Percentiles rank a stretch among this genome's conserved stretches.
Evolutionary conservation across 2,329 filamentous ascomycete genomes (phyloP).

Genomic region (Stemphylium lycopersici): DNA sequence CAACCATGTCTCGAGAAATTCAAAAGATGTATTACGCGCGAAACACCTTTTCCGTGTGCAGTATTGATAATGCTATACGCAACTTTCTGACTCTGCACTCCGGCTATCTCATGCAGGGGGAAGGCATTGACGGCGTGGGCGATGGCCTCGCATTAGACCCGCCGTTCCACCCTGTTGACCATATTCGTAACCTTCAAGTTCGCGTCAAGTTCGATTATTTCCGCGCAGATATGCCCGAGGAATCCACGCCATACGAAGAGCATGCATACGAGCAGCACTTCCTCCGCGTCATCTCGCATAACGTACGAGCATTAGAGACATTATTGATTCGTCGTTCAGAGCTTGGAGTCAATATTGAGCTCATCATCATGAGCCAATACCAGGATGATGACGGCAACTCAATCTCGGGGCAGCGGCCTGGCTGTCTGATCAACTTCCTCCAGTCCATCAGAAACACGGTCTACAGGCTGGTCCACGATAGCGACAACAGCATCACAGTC

Average conservation of each 20-base stretch:
- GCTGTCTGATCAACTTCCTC: constrained; percentile 20
- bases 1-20: constrained; percentile 16
- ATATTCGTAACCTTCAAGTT: constrained; percentile 29
- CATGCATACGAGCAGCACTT: constrained; percentile 16
- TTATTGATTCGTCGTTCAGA: not conserved
- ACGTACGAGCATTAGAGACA: not conserved
- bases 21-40: constrained; percentile 25
- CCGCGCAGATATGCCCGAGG: not conserved
- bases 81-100: constrained; percentile 14
- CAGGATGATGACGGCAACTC: too few species aligned
- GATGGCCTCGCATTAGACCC: constrained; percentile 2
- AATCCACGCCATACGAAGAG: not conserved
- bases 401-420: not conserved
- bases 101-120: not conserved
- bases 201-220: constrained; percentile 34
- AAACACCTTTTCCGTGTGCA: constrained; percentile 35
- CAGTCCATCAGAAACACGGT: constrained; percentile 24
- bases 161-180: constrained; percentile 10
- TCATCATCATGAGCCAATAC: constrained; percentile 25
- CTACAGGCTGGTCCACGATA: constrained; percentile 27
- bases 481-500: constrained; percentile 13
- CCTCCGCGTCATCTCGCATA: not conserved
- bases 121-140: too few species aligned
- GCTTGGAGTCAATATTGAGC: constrained; percentile 20
- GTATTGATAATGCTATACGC: constrained; percentile 18